phyloP scores from a whole-genome alignment of 73 alveolate species.

The Stentor coeruleus region DNA sequence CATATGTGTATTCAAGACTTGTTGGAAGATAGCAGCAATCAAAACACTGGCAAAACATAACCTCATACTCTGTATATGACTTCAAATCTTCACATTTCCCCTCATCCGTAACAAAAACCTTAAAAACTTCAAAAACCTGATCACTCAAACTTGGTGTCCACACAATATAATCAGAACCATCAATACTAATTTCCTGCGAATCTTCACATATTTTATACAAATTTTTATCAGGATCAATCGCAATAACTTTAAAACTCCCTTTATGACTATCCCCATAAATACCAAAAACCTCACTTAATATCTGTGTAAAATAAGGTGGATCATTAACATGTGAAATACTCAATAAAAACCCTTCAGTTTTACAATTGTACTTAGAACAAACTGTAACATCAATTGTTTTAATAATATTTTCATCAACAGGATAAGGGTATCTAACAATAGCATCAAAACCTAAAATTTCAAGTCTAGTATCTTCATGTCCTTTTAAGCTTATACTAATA shows the following conservation, averaged over 20 bases:
- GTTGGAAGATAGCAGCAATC: background rate
- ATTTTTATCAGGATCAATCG: background rate
- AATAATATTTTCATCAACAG: background rate
- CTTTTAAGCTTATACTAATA: background rate
- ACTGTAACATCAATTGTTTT: background rate
- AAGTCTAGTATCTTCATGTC: background rate
- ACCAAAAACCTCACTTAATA: background rate
- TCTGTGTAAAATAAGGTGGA: background rate
- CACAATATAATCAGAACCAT: background rate
- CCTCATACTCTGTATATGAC: background rate
- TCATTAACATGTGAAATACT: background rate
- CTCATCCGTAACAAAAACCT: constrained; percentile 2
- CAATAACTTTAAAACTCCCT: background rate
- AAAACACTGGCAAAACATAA: constrained; percentile 10
- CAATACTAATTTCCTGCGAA: background rate
- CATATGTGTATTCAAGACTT: background rate
- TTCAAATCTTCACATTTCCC: background rate
- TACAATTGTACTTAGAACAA: background rate
- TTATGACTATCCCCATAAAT: background rate
- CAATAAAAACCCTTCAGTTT: background rate
- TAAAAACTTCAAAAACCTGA: background rate
- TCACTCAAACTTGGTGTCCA: background rate
- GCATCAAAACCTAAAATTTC: background rate
- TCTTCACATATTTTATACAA: background rate
- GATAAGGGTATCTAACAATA: background rate